Evolutionary conservation across 257 asterid genomes (phyloP), one percentile per base, ranked within the genome.

Genomic region (Gentiana macrophylla): DNA sequence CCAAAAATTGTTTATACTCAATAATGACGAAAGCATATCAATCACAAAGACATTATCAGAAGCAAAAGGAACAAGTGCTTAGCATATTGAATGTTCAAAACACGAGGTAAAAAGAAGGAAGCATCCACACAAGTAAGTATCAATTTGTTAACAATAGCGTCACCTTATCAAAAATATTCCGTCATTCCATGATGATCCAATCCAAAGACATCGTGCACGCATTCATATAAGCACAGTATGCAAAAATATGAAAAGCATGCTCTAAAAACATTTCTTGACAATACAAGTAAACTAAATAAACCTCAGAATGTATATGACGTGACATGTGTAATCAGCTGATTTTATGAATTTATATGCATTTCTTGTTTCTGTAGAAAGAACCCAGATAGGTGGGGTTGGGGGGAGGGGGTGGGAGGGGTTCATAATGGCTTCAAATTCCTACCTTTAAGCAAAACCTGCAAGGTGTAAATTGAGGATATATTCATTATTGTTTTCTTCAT

Each of bases 1-100:
- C 8, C 8, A 3, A 5, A 2, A 56, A 3, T 34, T n/a, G 7
- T 54, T 13, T 49, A 8, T 36, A 9, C 12, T 7, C 13, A 8
- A 47, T 44, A 9, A 45, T 35, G 12, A 46, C 49, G 53, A 8
- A 52, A 59, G 56, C 57, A 49, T 46, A 46, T 4, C 37, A 43
- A 24, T 54, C 61, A 59, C 51, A 15, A 52, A 51, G 57, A 11
- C 52, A 59, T 52, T 37, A 32, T 59, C 65, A 45, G 13, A 52
- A 52, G 61, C 61, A 52, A 59, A 4, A 37, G 24, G 24, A 15
- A 15, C 24, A 15, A 15, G 24, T 15, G 24, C 24, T 15, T 55
- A 52, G 35, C 38, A 13, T 5, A 54, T 37, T 55, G 55, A 11
- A 24, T 24, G 37, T 48, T 10, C 11, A 35, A 55, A 37, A 4